These are phyloP conservation scores for Ustulina deusta DNA, from an alignment of 2,329 filamentous ascomycete species.

Conservation along the genomic window DNA sequence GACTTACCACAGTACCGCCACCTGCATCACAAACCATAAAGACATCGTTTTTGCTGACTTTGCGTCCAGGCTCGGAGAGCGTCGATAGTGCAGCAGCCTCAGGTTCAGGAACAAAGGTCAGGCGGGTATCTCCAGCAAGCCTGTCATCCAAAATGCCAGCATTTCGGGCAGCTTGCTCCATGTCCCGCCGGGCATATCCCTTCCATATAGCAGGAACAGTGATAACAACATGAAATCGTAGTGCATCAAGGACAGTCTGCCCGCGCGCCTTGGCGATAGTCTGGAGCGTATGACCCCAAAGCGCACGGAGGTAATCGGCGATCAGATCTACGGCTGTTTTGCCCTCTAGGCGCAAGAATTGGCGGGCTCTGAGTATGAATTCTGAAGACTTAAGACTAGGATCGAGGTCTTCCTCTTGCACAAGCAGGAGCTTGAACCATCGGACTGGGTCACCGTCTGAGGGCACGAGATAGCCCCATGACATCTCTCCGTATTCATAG, in stretches of 20 bases:
- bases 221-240: slow-evolving; percentile 42
- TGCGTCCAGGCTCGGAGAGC: slow-evolving; percentile 28
- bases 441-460: slow-evolving; percentile 41
- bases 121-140: slow-evolving; percentile 34
- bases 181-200: slow-evolving; percentile 42
- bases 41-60: slow-evolving; percentile 23
- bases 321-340: slow-evolving; percentile 44
- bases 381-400: slow-evolving; percentile 36
- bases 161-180: slow-evolving; percentile 39
- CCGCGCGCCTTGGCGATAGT: slow-evolving; percentile 38
- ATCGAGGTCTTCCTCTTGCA: slow-evolving; percentile 41
- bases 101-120: slow-evolving; percentile 45
- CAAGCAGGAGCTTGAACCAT: slow-evolving; percentile 49
- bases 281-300: slow-evolving; percentile 45
- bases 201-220: slow-evolving; percentile 50
- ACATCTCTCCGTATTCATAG: slow-evolving; percentile 32
- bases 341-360: slow-evolving; percentile 32
- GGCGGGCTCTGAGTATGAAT: slow-evolving; percentile 26
- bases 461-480: slow-evolving; percentile 45
- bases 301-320: slow-evolving; percentile 43
- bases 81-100: slow-evolving; percentile 47
- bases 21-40: slow-evolving; percentile 46
- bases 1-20: slow-evolving; percentile 47
- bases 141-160: slow-evolving; percentile 43
- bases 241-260: slow-evolving; percentile 33